Evolutionary conservation across 2,329 filamentous ascomycete genomes (phyloP).

Genomic region (Xylaria sp.): DNA sequence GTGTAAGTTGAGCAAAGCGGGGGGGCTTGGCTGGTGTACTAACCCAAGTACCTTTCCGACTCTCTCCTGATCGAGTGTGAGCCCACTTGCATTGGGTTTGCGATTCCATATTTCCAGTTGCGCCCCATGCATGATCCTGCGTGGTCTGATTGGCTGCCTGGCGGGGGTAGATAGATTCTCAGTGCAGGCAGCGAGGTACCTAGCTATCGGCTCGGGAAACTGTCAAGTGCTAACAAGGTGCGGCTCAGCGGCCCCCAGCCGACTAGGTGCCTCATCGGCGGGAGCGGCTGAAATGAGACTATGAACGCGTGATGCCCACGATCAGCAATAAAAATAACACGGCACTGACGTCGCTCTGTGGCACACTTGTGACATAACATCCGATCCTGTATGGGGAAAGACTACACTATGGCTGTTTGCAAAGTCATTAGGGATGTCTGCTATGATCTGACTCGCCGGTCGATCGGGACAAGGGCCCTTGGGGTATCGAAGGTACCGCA

Average conservation of each 20-base stretch:
- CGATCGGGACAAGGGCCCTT: slow-evolving; percentile 40
- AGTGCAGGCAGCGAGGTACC: slow-evolving; percentile 14
- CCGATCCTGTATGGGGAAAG: slow-evolving; percentile 6
- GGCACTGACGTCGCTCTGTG: neutral
- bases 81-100: neutral
- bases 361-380: slow-evolving; percentile 16
- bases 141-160: slow-evolving; percentile 26
- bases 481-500: slow-evolving; percentile 30
- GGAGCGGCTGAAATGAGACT: slow-evolving; percentile 38
- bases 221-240: slow-evolving; percentile 39
- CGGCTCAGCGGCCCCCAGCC: slow-evolving; percentile 40
- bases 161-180: slow-evolving; percentile 2
- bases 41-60: slow-evolving; percentile 1
- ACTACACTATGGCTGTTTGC: slow-evolving; percentile 3
- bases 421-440: slow-evolving; percentile 32
- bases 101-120: slow-evolving; percentile 11
- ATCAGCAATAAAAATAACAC: slow-evolving; percentile 1
- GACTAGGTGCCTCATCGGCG: slow-evolving; percentile 29
- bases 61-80: slow-evolving; percentile 9
- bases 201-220: slow-evolving; percentile 21
- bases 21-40: neutral
- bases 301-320: slow-evolving; percentile 31
- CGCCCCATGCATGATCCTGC: slow-evolving; percentile 14
- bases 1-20: neutral
- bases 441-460: slow-evolving; percentile 38